These are phyloP conservation scores for Lactarius hengduanensis DNA, from an alignment of 768 basidiomycete species.

Conservation along the genomic window DNA sequence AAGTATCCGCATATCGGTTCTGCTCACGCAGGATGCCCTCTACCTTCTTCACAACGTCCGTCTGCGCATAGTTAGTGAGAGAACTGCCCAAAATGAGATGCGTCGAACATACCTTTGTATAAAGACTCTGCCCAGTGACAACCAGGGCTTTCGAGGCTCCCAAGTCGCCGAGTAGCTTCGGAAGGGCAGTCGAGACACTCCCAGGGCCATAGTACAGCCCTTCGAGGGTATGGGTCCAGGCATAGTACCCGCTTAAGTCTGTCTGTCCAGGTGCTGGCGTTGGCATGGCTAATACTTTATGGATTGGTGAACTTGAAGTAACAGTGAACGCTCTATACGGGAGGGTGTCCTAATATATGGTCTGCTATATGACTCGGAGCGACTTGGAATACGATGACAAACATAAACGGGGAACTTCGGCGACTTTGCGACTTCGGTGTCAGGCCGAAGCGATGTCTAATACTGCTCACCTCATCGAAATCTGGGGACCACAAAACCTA, in stretches of 20 bases:
- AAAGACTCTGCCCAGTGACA: slow-evolving; percentile 68
- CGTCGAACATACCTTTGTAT: slow-evolving; percentile 50
- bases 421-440: not conserved
- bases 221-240: slow-evolving; percentile 65
- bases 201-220: slow-evolving; percentile 74
- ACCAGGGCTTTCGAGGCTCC: slow-evolving; percentile 63
- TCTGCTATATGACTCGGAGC: too few species aligned
- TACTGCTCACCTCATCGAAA: not conserved
- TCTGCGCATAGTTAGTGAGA: slow-evolving; percentile 38
- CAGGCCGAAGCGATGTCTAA: not conserved
- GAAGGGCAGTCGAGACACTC: slow-evolving; percentile 58
- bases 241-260: slow-evolving; percentile 54
- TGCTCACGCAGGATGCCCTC: slow-evolving; percentile 54
- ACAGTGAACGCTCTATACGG: not conserved
- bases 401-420: not conserved
- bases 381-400: not conserved
- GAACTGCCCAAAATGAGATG: not conserved
- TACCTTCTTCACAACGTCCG: slow-evolving; percentile 56
- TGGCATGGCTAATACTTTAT: slow-evolving; percentile 12
- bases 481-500: not conserved
- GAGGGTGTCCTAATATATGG: not conserved
- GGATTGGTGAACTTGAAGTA: not conserved
- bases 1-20: slow-evolving; percentile 63
- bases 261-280: slow-evolving; percentile 7
- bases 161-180: slow-evolving; percentile 54